A percentile compares a stretch with the other conserved stretches of the same genome.
phyloP scores from a whole-genome alignment of 768 basidiomycete genomes.

The Rhodotorula babjevae region DNA sequence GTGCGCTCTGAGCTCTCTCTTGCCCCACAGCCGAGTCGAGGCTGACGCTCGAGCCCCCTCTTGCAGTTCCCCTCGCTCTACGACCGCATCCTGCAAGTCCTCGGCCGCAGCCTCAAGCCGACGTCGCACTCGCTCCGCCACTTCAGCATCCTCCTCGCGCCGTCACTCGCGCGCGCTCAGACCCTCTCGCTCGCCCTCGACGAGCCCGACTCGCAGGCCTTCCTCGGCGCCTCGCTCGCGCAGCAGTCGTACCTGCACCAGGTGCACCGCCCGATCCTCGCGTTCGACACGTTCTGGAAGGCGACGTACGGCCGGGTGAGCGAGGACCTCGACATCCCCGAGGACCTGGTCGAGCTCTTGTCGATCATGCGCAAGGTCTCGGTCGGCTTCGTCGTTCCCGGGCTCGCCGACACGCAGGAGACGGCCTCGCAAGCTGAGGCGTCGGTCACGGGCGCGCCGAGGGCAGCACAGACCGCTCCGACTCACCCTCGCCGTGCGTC shows the following conservation, averaged over 20 bases:
- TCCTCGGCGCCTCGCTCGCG: constrained; percentile 1
- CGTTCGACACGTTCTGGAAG: constrained; percentile 21
- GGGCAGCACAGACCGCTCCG: background rate
- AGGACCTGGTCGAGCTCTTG: constrained; percentile 8
- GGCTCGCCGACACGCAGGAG: constrained; percentile 6
- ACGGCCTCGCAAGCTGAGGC: background rate
- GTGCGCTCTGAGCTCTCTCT: too few relatives aligned
- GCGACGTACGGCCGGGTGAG: constrained; percentile 2
- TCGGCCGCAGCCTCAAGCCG: background rate
- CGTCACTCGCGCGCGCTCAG: constrained; percentile 18
- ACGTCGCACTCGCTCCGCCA: background rate
- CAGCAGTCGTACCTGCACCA: background rate
- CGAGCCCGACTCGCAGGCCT: constrained; percentile 5
- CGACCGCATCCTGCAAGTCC: background rate
- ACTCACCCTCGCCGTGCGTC: background rate
- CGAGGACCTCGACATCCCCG: background rate
- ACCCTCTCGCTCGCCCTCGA: background rate
- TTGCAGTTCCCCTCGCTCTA: constrained; percentile 13
- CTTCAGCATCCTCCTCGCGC: constrained; percentile 1
- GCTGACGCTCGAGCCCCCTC: background rate
- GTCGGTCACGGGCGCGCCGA: background rate
- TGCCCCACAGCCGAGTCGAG: accelerated
- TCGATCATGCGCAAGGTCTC: background rate
- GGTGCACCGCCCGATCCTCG: constrained; percentile 1
- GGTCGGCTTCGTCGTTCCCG: background rate